Evolutionary conservation across 768 basidiomycete species (phyloP).

Genomic region (Xerocomus potaroensis): DNA sequence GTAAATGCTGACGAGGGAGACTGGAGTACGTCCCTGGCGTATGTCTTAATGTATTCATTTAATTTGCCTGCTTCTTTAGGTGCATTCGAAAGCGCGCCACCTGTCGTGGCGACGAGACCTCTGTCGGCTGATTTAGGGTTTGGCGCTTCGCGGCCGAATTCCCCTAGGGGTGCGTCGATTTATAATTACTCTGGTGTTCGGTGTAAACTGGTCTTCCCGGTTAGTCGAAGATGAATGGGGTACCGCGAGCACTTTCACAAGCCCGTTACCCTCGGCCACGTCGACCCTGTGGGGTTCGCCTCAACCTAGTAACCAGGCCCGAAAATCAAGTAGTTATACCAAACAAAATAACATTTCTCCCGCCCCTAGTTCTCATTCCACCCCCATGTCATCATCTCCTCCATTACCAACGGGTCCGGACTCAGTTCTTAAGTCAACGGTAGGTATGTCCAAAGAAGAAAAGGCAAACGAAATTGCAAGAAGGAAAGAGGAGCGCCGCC

Average conservation of each 20-base stretch:
- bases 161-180: conserved; percentile 9
- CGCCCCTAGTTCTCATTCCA: conserved; percentile 18
- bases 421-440: conserved; percentile 29
- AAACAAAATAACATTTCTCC: conserved; percentile 10
- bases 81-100: conserved; percentile 65
- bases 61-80: conserved; percentile 40
- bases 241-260: conserved; percentile 7
- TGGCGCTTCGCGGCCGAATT: conserved; percentile 10
- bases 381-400: conserved; percentile 24
- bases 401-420: conserved; percentile 11
- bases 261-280: not conserved
- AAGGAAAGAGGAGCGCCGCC: conserved; percentile 87
- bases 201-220: not conserved
- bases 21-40: conserved; percentile 67
- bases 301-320: conserved; percentile 6
- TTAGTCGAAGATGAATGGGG: conserved; percentile 23
- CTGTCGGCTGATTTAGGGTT: conserved; percentile 27
- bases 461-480: conserved; percentile 91
- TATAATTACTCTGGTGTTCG: not conserved
- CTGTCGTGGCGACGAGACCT: conserved; percentile 25
- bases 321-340: not conserved
- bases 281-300: conserved; percentile 18
- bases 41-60: not conserved
- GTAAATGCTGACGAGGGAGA: conserved; percentile 91
- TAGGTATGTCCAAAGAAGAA: conserved; percentile 77